Percentiles rank a stretch among this genome's conserved stretches.
Conservation (phyloP, 1,139 yeast genomes). For the Hansenula lynferdii region DNA sequence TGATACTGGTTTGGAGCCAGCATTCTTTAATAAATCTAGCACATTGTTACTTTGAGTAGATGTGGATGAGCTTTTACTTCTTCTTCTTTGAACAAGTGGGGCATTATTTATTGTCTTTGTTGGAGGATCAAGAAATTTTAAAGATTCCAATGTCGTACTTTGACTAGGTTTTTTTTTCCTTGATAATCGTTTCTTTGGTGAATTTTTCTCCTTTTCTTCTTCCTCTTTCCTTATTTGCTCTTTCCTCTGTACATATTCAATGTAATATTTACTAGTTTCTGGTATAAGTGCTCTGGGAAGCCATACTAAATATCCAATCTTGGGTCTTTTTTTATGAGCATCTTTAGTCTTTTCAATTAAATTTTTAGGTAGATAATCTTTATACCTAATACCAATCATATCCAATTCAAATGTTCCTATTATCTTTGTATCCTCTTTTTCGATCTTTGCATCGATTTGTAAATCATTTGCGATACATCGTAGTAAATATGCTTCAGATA, state of each 20-base stretch:
- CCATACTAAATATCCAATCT: constrained; percentile 6
- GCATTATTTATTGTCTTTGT: neutral
- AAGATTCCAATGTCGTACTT: neutral
- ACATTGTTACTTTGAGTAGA: no score
- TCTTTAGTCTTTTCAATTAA: neutral
- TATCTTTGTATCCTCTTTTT: constrained; percentile 2
- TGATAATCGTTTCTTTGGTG: neutral
- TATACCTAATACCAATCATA: neutral
- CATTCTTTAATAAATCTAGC: neutral
- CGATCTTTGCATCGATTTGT: neutral
- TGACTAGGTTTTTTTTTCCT: constrained; percentile 2
- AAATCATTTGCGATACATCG: constrained; percentile 4
- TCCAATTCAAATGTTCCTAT: constrained; percentile 8
- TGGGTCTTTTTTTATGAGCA: neutral
- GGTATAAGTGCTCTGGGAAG: constrained; percentile 4
- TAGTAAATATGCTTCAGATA: constrained; percentile 12
- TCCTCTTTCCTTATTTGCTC: neutral
- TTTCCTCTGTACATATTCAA: neutral
- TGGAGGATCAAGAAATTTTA: constrained; percentile 2
- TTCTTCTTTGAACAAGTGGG: neutral
- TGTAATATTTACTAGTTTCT: neutral
- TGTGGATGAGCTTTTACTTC: neutral
- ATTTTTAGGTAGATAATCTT: neutral
- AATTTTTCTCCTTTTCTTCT: neutral
- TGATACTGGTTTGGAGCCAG: neutral